A percentile compares a stretch with the other conserved stretches of the same genome.
phyloP scores from a whole-genome alignment of 2,329 filamentous ascomycete species.

The Colletotrichum lupini region DNA sequence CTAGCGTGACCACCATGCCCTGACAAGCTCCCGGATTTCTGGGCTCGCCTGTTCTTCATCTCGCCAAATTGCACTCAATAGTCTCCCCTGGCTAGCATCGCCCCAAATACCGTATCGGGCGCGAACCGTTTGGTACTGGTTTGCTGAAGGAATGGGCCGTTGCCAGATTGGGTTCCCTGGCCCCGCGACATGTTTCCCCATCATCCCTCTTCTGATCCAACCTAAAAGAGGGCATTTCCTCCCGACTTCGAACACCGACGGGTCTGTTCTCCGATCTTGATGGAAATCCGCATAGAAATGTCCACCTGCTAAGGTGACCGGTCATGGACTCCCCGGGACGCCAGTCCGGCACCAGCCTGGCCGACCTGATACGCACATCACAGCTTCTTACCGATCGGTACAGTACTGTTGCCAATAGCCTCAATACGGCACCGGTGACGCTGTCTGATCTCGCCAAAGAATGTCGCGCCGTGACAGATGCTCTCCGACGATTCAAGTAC shows the following conservation, averaged over 20 bases:
- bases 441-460: slow-evolving; percentile 36
- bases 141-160: slow-evolving; percentile 10
- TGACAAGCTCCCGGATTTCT: slow-evolving; percentile 11
- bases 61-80: slow-evolving; percentile 33
- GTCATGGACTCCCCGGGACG: slow-evolving; percentile 35
- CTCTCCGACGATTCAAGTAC: slow-evolving; percentile 28
- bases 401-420: slow-evolving; percentile 22
- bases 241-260: background rate
- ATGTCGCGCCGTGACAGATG: slow-evolving; percentile 31
- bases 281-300: slow-evolving; percentile 4
- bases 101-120: slow-evolving; percentile 23
- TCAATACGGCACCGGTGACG: slow-evolving; percentile 38
- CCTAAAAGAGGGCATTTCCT: slow-evolving; percentile 29
- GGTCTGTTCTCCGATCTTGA: background rate
- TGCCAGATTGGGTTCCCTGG: slow-evolving; percentile 21
- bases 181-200: slow-evolving; percentile 20
- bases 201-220: background rate
- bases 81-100: slow-evolving; percentile 28
- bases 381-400: slow-evolving; percentile 28
- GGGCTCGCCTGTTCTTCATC: slow-evolving; percentile 28
- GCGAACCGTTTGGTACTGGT: slow-evolving; percentile 4
- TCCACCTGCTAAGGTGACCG: slow-evolving; percentile 25
- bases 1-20: background rate
- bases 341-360: slow-evolving; percentile 29
- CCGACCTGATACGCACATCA: slow-evolving; percentile 25